Evolutionary conservation across 495 filamentous ascomycete species (phyloP).

Genomic region (Aspergillus incahuasiensis): DNA sequence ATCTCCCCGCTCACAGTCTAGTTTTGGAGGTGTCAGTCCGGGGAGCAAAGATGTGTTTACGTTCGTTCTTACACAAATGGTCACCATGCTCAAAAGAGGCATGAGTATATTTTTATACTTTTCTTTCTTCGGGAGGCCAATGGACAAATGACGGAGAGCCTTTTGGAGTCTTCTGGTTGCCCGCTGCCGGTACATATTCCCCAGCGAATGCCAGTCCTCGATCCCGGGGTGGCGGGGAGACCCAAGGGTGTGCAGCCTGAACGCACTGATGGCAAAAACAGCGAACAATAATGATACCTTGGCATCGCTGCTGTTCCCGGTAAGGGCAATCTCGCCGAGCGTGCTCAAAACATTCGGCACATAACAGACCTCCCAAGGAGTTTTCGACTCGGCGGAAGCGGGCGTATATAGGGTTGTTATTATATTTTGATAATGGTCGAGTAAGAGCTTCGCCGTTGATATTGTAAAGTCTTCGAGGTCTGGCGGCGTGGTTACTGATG

Average conservation of each 20-base stretch:
- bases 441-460: conserved; percentile 2
- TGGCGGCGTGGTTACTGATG: not conserved
- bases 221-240: not conserved
- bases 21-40: not conserved
- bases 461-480: conserved; percentile 5
- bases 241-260: conserved; percentile 2
- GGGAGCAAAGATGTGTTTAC: not conserved
- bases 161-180: conserved; percentile 2
- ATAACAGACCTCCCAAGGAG: conserved; percentile 9
- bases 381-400: conserved; percentile 3
- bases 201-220: not conserved
- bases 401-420: not conserved
- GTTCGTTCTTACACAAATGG: not conserved
- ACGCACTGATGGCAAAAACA: conserved; percentile 6
- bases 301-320: conserved; percentile 7
- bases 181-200: conserved; percentile 3
- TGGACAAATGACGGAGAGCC: conserved; percentile 2
- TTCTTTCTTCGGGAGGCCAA: not conserved
- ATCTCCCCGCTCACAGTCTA: conserved; percentile 8
- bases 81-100: conserved; percentile 13
- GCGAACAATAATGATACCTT: conserved; percentile 8
- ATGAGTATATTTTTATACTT: conserved; percentile 12
- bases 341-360: conserved; percentile 8
- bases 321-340: conserved; percentile 5
- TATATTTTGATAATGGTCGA: conserved; percentile 8